Evolutionary conservation across 2,329 filamentous ascomycete genomes (phyloP).

Genomic region (Colletotrichum orchidophilum): DNA sequence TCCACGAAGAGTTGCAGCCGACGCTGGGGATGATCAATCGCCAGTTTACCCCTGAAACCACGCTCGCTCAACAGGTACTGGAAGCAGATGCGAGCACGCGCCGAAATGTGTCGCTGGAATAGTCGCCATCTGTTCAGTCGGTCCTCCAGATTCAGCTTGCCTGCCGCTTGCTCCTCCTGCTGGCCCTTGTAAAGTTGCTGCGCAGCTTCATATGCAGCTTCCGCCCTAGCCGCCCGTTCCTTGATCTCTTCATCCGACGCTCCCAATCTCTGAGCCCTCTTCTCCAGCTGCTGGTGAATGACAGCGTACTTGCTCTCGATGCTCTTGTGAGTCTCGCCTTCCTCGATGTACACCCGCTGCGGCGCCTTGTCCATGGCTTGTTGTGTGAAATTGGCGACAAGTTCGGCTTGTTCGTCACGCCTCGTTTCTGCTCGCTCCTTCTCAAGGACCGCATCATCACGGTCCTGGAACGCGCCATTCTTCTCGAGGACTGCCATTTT

Average conservation of each 20-base stretch:
- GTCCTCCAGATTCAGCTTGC: conserved; percentile 70
- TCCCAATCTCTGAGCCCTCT: conserved; percentile 66
- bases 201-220: conserved; percentile 50
- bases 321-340: conserved; percentile 69
- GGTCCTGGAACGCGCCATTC: conserved; percentile 64
- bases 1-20: conserved; percentile 81
- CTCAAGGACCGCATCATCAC: conserved; percentile 58
- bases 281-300: conserved; percentile 66
- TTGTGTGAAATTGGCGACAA: conserved; percentile 62
- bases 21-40: conserved; percentile 79
- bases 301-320: conserved; percentile 64
- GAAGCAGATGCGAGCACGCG: conserved; percentile 87
- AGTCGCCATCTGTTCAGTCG: conserved; percentile 80
- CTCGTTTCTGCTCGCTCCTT: conserved; percentile 57
- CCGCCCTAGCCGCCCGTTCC: conserved; percentile 53
- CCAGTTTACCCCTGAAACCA: conserved; percentile 83
- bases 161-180: conserved; percentile 50
- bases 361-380: conserved; percentile 64
- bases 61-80: conserved; percentile 89
- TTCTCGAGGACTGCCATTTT: conserved; percentile 66
- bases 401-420: conserved; percentile 54
- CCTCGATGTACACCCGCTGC: conserved; percentile 68
- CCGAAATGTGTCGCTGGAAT: conserved; percentile 87
- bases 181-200: conserved; percentile 52
- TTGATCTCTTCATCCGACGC: conserved; percentile 73